These are phyloP conservation scores for Mycena rebaudengoi DNA, from an alignment of 768 basidiomycete species.

Conservation along the genomic window DNA sequence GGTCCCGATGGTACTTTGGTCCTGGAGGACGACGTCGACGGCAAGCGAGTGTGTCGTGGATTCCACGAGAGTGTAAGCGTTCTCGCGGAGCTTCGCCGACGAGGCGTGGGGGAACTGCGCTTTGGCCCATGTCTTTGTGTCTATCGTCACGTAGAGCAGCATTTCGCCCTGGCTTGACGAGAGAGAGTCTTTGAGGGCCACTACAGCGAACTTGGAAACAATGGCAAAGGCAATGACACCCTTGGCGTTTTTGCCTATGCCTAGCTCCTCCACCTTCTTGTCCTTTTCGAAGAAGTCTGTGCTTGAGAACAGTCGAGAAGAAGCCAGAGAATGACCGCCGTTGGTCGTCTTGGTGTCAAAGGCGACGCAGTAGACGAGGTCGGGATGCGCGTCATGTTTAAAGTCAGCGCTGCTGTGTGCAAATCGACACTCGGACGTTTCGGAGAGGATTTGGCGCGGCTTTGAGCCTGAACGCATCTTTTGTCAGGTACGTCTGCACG, in stretches of 20 bases:
- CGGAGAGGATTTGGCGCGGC: conserved; percentile 65
- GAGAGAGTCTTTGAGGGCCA: conserved; percentile 80
- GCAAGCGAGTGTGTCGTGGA: conserved; percentile 92
- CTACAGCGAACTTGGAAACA: conserved; percentile 92
- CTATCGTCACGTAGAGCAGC: conserved; percentile 86
- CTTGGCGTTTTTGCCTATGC: conserved; percentile 83
- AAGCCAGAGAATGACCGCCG: conserved; percentile 60
- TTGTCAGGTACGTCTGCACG: conserved; percentile 87
- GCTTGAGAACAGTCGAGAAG: conserved; percentile 81
- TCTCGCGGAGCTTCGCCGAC: conserved; percentile 80
- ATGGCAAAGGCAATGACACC: conserved; percentile 95
- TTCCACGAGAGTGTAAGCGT: conserved; percentile 96
- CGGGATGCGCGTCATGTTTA: conserved; percentile 74
- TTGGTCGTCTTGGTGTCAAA: conserved; percentile 68
- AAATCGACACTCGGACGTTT: conserved; percentile 86
- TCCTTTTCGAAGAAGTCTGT: conserved; percentile 83
- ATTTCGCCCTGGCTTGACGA: conserved; percentile 71
- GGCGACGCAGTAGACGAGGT: conserved; percentile 91
- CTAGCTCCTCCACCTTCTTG: conserved; percentile 80
- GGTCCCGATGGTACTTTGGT: conserved; percentile 77
- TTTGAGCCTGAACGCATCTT: conserved; percentile 77
- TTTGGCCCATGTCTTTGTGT: conserved; percentile 85
- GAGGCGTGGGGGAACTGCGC: conserved; percentile 94
- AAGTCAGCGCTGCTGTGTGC: conserved; percentile 89
- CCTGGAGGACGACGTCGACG: conserved; percentile 89